phyloP scores from a whole-genome alignment of 169 alveolate genomes.

The Miamiensis avidus region DNA sequence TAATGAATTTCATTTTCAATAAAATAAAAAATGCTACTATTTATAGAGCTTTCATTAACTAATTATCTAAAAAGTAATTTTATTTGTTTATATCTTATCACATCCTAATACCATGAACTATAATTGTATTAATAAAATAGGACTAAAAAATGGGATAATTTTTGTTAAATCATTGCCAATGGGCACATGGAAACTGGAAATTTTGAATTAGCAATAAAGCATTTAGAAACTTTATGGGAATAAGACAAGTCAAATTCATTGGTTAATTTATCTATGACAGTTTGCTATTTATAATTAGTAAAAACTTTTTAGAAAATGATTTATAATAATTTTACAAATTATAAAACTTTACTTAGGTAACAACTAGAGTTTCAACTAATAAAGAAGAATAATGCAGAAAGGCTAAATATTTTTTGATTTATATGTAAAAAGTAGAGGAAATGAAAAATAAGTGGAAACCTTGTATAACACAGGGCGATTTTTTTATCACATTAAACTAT shows the following conservation, averaged over 20 bases:
- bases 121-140: not conserved
- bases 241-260: not conserved
- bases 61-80: not conserved
- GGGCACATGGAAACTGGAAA: not conserved
- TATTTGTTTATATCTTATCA: not conserved
- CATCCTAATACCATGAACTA: too few species aligned
- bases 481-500: not conserved
- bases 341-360: not conserved
- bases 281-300: not conserved
- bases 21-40: not conserved
- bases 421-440: not conserved
- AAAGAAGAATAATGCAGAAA: not conserved
- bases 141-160: not conserved
- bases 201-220: not conserved
- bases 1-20: too few species aligned
- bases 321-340: too few species aligned
- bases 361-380: not conserved
- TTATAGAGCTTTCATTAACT: not conserved
- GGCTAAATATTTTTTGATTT: not conserved
- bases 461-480: not conserved
- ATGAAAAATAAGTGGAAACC: not conserved
- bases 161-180: not conserved
- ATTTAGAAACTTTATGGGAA: not conserved
- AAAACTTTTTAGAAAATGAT: too few species aligned
- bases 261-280: not conserved